Base-by-base conservation (phyloP, 345 rosid genomes). In the Cardamine occulta region DNA sequence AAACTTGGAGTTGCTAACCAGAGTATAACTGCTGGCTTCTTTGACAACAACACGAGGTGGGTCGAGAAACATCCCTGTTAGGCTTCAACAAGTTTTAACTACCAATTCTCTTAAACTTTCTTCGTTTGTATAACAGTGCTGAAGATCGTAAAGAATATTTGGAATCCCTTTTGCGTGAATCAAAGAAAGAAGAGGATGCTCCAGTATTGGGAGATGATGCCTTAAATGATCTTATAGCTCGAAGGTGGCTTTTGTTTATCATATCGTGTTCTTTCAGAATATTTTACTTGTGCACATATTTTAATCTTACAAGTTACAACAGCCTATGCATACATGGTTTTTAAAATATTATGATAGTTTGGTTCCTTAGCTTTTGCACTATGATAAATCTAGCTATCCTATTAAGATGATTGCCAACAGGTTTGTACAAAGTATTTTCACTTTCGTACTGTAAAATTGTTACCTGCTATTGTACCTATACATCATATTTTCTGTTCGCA, bases 1-100 rank as follows among this genome's bases (percentile, higher is more conserved):
- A 93, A 93, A 85, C 87, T 93, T 63, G 98, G 98, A 79, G 97
- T 93, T 80, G 98, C 97, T 80, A 90, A 93, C 81, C 98, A 93
- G 88, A 93, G 98, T 74, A 93, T 93, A 59, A 93, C 98, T 58
- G 98, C 98, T 40, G 98, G 98, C 44, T 93, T 93, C 82, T 90
- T 90, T 81, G 97, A 93, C 86, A 93, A 93, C 62, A 88, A 93
- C 80, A 90, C 98, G 14, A 93, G 98, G 98, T 89, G 67, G 81
- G 31, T 51, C 55, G 58, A 60, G 49, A 72, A 47, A 61, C 48
- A 51, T 72, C 60, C 32, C 28, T 8, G 53, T 49, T 35, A 34
- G 3, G 48, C 61, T n/a, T 60, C 13, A 15, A 72, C 31, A 24
- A 35, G 37, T 34, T 31, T 48, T 35, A 59, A 15, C 52, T 35